These are phyloP conservation scores for Arabidopsis suecica DNA, from an alignment of 345 rosid genomes.

Conservation along the genomic window DNA sequence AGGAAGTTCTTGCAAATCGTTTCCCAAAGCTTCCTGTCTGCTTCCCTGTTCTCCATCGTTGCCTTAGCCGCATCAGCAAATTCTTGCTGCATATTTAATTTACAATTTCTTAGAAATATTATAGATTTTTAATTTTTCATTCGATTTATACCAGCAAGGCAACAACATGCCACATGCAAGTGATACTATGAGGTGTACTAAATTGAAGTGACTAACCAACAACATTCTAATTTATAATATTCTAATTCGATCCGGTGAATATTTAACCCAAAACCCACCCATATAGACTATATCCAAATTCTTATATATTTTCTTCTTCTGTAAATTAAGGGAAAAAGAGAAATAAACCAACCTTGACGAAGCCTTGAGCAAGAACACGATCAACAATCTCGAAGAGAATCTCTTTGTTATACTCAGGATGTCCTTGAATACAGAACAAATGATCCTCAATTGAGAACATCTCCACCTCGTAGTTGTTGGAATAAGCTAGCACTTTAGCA, in stretches of 20 bases:
- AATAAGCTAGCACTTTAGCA: conserved; percentile 76
- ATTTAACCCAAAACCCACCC: not conserved
- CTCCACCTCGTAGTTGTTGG: conserved; percentile 80
- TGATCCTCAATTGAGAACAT: conserved; percentile 66
- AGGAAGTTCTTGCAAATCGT: conserved; percentile 46
- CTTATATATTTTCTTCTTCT: not conserved
- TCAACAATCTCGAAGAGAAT: conserved; percentile 73
- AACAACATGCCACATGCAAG: conserved; percentile 15
- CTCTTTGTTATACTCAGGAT: conserved; percentile 89
- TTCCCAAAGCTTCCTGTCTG: conserved; percentile 44
- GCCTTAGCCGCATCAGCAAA: conserved; percentile 47
- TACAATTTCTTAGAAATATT: not conserved
- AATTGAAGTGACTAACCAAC: not conserved
- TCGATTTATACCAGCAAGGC: not conserved
- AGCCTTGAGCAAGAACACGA: conserved; percentile 64
- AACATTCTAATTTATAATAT: not conserved
- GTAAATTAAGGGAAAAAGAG: not conserved
- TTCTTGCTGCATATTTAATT: conserved; percentile 37
- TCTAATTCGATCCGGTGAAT: not conserved
- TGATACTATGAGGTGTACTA: conserved; percentile 1
- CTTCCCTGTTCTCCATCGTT: conserved; percentile 37
- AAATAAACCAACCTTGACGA: conserved; percentile 54
- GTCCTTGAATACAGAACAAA: conserved; percentile 90
- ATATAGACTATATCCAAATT: not conserved
- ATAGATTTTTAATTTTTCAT: not conserved